Conservation (phyloP, 495 filamentous ascomycete species). For the Annulohypoxylon nitens region DNA sequence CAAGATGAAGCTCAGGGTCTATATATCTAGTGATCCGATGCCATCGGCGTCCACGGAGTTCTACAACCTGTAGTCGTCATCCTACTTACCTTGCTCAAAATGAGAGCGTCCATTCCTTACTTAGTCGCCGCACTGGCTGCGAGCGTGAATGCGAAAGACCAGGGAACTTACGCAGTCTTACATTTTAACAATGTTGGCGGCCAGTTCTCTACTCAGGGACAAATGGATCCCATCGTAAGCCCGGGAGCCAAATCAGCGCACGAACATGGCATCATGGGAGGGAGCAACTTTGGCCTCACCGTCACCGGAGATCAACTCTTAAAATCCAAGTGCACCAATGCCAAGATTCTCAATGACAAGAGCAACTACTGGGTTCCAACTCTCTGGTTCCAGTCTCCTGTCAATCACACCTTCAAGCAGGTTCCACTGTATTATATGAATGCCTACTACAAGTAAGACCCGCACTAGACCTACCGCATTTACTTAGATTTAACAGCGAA, state of each 20-base stretch:
- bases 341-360: constrained; percentile 71
- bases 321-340: constrained; percentile 73
- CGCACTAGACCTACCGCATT: background rate
- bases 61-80: constrained; percentile 6
- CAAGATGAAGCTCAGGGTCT: background rate
- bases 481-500: constrained; percentile 42
- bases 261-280: constrained; percentile 76
- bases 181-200: constrained; percentile 56
- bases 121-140: constrained; percentile 42
- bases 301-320: constrained; percentile 69
- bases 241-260: constrained; percentile 70
- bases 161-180: constrained; percentile 59
- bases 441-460: constrained; percentile 75
- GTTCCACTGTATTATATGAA: constrained; percentile 70
- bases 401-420: constrained; percentile 73
- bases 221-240: constrained; percentile 72
- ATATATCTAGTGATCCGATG: constrained; percentile 23
- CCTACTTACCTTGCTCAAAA: constrained; percentile 18
- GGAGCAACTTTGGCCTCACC: constrained; percentile 73
- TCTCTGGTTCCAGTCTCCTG: constrained; percentile 69
- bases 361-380: constrained; percentile 82
- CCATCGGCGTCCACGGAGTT: background rate
- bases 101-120: constrained; percentile 31
- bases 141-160: constrained; percentile 46
- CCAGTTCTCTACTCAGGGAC: constrained; percentile 61